phyloP scores from a whole-genome alignment of 179 eudicot species.

The Silene noctiflora region DNA sequence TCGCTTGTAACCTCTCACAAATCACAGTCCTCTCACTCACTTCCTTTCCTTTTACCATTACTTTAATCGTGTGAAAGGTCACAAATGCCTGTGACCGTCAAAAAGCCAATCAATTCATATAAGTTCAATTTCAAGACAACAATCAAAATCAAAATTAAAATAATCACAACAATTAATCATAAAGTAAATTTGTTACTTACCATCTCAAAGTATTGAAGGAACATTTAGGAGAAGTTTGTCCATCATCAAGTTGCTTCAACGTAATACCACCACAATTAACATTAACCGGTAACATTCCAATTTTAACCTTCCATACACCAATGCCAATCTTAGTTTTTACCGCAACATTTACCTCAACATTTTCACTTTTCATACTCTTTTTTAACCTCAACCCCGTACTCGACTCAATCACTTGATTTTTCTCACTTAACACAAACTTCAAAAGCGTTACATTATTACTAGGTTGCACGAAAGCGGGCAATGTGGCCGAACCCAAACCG shows the following conservation, averaged over 20 bases:
- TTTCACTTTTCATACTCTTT: constrained; percentile 20
- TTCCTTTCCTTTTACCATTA: too few species aligned
- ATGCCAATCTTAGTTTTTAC: constrained; percentile 36
- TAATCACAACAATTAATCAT: not conserved
- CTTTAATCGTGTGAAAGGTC: too few species aligned
- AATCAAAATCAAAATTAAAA: not conserved
- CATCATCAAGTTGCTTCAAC: constrained; percentile 31
- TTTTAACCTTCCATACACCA: constrained; percentile 23
- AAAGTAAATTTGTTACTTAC: constrained; percentile 18
- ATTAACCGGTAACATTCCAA: constrained; percentile 32
- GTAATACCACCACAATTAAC: constrained; percentile 30
- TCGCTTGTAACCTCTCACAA: too few species aligned
- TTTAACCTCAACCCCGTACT: constrained; percentile 16
- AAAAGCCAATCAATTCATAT: too few species aligned
- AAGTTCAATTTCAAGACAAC: not conserved
- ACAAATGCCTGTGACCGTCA: too few species aligned
- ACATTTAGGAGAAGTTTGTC: constrained; percentile 25
- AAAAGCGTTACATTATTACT: constrained; percentile 30
- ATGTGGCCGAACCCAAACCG: constrained; percentile 16
- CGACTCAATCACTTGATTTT: constrained; percentile 17
- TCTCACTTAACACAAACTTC: constrained; percentile 13
- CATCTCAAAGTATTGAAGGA: constrained; percentile 30
- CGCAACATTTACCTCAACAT: constrained; percentile 18
- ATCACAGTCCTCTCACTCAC: too few species aligned
- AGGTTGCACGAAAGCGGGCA: constrained; percentile 25